Conservation (phyloP, 345 rosid genomes). For the Dipteronia sinensis region DNA sequence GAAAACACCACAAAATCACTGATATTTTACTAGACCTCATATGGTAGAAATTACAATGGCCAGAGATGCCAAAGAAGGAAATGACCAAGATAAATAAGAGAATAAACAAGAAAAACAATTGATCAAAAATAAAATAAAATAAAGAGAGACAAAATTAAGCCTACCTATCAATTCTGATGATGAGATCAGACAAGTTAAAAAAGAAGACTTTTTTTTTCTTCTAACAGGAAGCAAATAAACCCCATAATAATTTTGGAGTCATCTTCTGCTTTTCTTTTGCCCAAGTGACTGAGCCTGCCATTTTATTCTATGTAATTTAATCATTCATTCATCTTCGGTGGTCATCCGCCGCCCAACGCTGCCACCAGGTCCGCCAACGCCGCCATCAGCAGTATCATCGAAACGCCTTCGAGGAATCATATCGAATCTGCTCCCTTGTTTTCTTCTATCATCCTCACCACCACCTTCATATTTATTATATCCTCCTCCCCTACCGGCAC, state of each 20-base stretch:
- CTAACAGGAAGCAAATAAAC: not conserved
- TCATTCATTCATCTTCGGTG: not conserved
- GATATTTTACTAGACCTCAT: conserved; percentile 1
- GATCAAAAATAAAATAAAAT: not conserved
- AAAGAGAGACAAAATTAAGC: not conserved
- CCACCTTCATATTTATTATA: conserved; percentile 32
- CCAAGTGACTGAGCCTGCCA: conserved; percentile 2
- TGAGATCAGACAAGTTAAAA: conserved; percentile 5
- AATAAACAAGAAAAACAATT: not conserved
- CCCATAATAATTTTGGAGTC: not conserved
- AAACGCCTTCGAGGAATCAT: conserved; percentile 30
- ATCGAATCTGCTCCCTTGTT: conserved; percentile 33
- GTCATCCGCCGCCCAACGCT: conserved; percentile 18
- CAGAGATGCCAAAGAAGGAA: conserved; percentile 4
- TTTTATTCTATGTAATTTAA: not conserved
- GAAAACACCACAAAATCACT: conserved; percentile 9
- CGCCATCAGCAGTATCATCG: conserved; percentile 22
- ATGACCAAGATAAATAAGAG: not conserved
- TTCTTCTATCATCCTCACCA: conserved; percentile 41
- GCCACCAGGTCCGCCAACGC: not conserved
- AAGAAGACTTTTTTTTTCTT: not conserved
- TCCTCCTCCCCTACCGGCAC: conserved; percentile 19
- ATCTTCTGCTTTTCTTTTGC: not conserved
- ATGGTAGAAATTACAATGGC: conserved; percentile 17
- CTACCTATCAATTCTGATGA: not conserved